Evolutionary conservation across 257 asterid genomes (phyloP), one percentile per base, ranked within the genome.

Genomic region (Primulina eburnea): DNA sequence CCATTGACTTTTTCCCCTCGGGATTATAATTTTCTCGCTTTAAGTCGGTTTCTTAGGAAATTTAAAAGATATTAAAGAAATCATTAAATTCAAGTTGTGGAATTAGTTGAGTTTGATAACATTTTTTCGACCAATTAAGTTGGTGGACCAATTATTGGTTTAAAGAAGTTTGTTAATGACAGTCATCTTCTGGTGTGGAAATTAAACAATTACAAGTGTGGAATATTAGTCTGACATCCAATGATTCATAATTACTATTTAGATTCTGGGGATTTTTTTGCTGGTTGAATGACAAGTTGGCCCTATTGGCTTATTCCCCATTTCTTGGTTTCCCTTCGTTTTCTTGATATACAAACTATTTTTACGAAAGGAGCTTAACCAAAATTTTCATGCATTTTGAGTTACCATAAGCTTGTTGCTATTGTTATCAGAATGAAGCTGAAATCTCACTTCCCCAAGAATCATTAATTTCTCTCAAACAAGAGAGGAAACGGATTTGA

Each of bases 241-340:
- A 37, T 68, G 30, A 52, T 70, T 57, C 67, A 50, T 65, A 33
- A 29, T 50, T 43, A 24, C 17, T 11, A 56, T 68, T 68, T 38
- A 50, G 61, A 14, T 64, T 35, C 16, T 32, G 33, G 16, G 2
- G 63, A 33, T 14, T 16, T n/a, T 16, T 21, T 50, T n/a, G n/a
- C n/a, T 50, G 18, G n/a, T 50, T 20, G 56, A 52, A 5, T 50
- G 11, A 18, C 17, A 14, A 16, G 43, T 26, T 18, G 50, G 5
- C 12, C 65, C 26, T 5, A 47, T 28, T 47, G 35, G 35, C 35
- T 33, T 4, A 33, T 33, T 6, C 9, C n/a, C 8, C 53, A 43
- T 43, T 43, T 43, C 21, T 50, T 17, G 20, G 6, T 50, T 17
- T 17, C 8, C 20, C 0, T 50, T 50, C 4, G 7, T 43, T 43